Evolutionary conservation across 208 protist species (phyloP).

Genomic region (Angomonas ambiguus): DNA sequence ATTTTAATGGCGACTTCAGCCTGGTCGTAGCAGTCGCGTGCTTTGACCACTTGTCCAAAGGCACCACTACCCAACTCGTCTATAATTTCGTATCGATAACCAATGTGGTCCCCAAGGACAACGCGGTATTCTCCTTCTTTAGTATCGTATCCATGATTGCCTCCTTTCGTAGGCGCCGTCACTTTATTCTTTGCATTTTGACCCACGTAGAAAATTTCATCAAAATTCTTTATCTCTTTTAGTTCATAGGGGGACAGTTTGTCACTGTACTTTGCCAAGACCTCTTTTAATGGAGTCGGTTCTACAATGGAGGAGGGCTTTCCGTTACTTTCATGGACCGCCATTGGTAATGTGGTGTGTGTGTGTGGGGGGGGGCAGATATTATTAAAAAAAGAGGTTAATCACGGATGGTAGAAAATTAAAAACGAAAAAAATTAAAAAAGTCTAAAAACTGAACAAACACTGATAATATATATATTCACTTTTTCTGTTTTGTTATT

Average conservation of each 20-base stretch:
- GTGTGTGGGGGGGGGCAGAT: no score
- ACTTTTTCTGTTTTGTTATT: no score
- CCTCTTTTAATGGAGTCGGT: conserved; percentile 17
- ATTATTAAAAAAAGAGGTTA: not conserved
- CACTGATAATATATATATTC: not conserved
- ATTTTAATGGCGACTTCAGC: conserved; percentile 76
- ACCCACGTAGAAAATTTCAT: conserved; percentile 54
- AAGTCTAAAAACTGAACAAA: conserved; percentile 2
- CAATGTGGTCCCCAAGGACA: conserved; percentile 88
- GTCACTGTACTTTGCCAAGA: conserved; percentile 20
- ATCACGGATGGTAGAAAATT: not conserved
- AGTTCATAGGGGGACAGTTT: conserved; percentile 60
- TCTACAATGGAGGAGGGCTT: no score
- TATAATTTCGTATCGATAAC: conserved; percentile 88
- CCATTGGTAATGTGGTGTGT: no score
- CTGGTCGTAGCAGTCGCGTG: conserved; percentile 43
- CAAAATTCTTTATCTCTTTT: conserved; percentile 52
- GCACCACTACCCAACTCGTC: conserved; percentile 68
- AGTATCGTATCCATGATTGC: conserved; percentile 93
- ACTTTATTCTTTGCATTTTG: conserved; percentile 67
- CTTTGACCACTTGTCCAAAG: conserved; percentile 86
- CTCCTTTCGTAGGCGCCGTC: conserved; percentile 29
- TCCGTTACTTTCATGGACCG: no score
- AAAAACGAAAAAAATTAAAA: conserved; percentile 9
- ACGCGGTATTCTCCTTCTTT: conserved; percentile 90